These are phyloP conservation scores for Lipomyces oligophaga DNA, from an alignment of 805 yeast species.

Conservation along the genomic window DNA sequence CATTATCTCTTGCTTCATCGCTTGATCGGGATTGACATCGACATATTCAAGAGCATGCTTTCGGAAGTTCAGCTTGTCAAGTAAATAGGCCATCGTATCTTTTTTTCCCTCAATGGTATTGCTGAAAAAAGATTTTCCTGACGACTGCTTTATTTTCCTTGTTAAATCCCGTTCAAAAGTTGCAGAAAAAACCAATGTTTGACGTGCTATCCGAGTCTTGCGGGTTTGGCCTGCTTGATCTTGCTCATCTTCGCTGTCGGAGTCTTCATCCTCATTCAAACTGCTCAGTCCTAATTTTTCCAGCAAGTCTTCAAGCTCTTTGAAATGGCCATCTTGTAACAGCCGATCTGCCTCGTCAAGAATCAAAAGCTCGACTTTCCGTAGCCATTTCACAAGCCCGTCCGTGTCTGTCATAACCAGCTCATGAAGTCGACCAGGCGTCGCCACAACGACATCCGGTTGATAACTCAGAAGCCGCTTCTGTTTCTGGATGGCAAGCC, in stretches of 20 bases:
- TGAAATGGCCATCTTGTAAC: constrained; percentile 93
- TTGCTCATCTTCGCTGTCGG: constrained; percentile 39
- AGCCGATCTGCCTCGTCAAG: constrained; percentile 95
- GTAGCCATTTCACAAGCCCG: constrained; percentile 42
- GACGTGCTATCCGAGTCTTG: constrained; percentile 43
- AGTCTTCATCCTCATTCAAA: constrained; percentile 29
- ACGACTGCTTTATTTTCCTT: constrained; percentile 51
- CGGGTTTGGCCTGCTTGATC: constrained; percentile 25
- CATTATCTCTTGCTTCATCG: constrained; percentile 66
- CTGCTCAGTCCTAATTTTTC: constrained; percentile 55
- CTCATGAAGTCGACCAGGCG: constrained; percentile 92
- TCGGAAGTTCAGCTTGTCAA: constrained; percentile 66
- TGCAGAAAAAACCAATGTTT: constrained; percentile 91
- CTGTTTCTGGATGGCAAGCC: constrained; percentile 90
- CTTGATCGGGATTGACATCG: constrained; percentile 83
- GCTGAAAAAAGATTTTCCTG: constrained; percentile 24
- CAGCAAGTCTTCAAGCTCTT: constrained; percentile 79
- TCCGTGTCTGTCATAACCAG: constrained; percentile 51
- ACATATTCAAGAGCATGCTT: constrained; percentile 63
- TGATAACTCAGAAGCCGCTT: constrained; percentile 65
- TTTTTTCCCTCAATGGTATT: constrained; percentile 37
- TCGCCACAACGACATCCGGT: constrained; percentile 82
- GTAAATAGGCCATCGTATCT: constrained; percentile 62
- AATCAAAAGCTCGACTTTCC: constrained; percentile 52
- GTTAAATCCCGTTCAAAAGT: constrained; percentile 83